These are phyloP conservation scores for Durusdinium trenchii DNA, from an alignment of 73 alveolate species.

Conservation along the genomic window DNA sequence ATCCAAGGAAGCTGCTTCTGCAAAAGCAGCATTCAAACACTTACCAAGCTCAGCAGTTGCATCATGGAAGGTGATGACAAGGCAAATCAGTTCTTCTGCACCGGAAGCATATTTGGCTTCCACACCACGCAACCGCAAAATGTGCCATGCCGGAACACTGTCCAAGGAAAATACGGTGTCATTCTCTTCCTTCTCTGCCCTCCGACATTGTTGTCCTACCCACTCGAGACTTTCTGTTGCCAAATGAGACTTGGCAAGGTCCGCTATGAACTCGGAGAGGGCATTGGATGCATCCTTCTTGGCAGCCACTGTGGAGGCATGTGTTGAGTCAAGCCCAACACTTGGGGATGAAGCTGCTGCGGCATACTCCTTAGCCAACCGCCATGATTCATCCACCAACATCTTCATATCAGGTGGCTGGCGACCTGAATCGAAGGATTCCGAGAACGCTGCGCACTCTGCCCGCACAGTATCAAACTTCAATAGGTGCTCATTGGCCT, in stretches of 20 bases:
- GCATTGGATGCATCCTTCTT: not conserved
- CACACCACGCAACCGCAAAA: not conserved
- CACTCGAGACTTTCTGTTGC: not conserved
- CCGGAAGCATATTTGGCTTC: not conserved
- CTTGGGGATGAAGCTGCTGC: not conserved
- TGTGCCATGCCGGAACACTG: not conserved
- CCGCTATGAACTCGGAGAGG: not conserved
- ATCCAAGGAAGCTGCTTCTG: not conserved
- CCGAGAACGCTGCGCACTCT: not conserved
- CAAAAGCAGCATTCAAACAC: not conserved
- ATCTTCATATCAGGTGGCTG: not conserved
- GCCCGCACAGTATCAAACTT: not conserved
- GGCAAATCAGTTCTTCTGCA: not conserved
- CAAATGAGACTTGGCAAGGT: not conserved
- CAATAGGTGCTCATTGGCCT: not conserved
- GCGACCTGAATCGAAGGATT: not conserved
- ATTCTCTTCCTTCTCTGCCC: not conserved
- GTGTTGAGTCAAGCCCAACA: not conserved
- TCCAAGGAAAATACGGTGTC: not conserved
- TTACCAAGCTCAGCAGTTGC: not conserved
- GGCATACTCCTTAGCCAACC: not conserved
- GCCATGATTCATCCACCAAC: not conserved
- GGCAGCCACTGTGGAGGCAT: not conserved
- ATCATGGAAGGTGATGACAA: not conserved
- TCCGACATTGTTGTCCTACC: not conserved